Base-by-base conservation (phyloP, 352 stramenopile species). In the Globisporangium radiosum region DNA sequence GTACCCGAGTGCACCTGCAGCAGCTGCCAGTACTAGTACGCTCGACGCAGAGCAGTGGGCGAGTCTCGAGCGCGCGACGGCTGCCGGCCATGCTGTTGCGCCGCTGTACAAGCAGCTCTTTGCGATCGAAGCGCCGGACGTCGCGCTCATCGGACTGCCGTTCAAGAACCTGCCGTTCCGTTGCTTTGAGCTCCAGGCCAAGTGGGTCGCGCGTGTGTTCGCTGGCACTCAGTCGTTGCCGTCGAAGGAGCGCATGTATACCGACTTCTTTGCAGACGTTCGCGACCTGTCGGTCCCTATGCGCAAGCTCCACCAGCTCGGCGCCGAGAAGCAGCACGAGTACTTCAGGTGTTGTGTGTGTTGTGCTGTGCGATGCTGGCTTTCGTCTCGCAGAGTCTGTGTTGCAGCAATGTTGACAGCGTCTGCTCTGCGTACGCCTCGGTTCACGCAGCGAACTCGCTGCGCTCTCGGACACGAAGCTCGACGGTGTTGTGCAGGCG, bases 121-220 rank as follows among this genome's bases (percentile, higher is more conserved):
- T 66, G 75, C 79, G 37, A 89, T 91, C 19, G 81, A 90, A 60
- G 80, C 91, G 42, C 73, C 83, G 5, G 81, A 85, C 49, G 56
- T 86, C 15, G 83, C 74, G 37, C 91, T 93, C 56, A 61, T 93
- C 42, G 83, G 83, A 0, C 59, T 93, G 33, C 77, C 76, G 0
- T 90, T 90, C 54, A 85, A 75, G 62, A 90, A 90, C 43, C 59
- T 93, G 42, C 83, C 81, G n/a, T 93, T 93, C 47, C 59, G 84
- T 2, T 91, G 72, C 60, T 93, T 91, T 56, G 79, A 91, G 62
- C 63, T 91, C n/a, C 83, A 93, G 61, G 69, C 69, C 57, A 81
- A 81, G 59, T 91, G 81, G 83, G 70, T 83, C 19, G 73, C 78
- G 1, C 65, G 63, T 5, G 79, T 93, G 15, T 93, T 88, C 61